Evolutionary conservation across 1,139 yeast species (phyloP), one percentile per base, ranked within the genome.

Genomic region (Kurtzmaniella natalensis): DNA sequence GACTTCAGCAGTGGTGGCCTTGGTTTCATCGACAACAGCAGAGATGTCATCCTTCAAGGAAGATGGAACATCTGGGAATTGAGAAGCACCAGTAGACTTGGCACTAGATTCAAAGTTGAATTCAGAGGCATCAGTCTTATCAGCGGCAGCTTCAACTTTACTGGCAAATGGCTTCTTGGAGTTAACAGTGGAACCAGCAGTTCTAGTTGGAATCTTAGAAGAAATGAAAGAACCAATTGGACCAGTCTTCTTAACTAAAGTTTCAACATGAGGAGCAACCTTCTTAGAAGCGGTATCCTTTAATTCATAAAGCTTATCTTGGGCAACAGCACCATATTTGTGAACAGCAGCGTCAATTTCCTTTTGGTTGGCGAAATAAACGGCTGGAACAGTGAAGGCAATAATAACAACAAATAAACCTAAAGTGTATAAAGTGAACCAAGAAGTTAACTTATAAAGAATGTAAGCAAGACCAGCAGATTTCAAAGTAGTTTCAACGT

Each of bases 311-410:
- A 76, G 57, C 62, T 82, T 80, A 33, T 64, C 70, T 55, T 73
- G 75, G 38, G 79, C 79, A 35, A 75, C 50, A 45, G 72, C 65
- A 44, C 79, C 63, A 55, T 69, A 72, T 46, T 78, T 70, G 40
- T 73, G 74, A 38, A 83, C 72, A 36, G 78, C 76, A 35, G 81
- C 79, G 61, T 89, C 95, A 57, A 92, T 83, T 65, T 84, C 83
- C 51, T 71, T 71, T 71, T 87, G 81, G 74, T 85, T 80, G 47
- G 71, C 72, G 46, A 73, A 63, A 69, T 89, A 92, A 44, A 84
- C 52, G 22, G 76, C 76, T 40, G 98, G 97, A 33, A 76, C 63
- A 31, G 94, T 64, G 72, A 92, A 92, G 15, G 84, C 72, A 23
- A 70, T 57, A 35, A 86, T 60, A 37, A 83, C 76, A 30, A 76